Evolutionary conservation across 371 early-diverging fungal genomes (phyloP), one percentile per base, ranked within the genome.

Genomic region (Apophysomyces trapeziformis): DNA sequence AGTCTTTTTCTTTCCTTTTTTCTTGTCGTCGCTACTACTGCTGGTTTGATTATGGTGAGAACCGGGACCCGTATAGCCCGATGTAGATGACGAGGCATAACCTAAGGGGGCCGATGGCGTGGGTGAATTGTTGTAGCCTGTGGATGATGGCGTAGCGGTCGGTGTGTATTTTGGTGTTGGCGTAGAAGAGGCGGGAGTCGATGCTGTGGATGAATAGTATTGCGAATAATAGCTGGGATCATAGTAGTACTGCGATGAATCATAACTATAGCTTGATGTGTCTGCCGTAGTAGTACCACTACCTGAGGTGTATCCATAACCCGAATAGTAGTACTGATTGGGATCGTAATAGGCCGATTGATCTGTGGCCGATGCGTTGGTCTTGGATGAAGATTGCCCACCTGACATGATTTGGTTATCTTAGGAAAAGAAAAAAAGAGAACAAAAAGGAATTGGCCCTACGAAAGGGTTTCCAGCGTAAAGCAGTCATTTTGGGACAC

Each of bases 1-100:
- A 66, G 87, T 87, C 69, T 83, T 85, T 70, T 89, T 91, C 60
- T 72, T 62, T 63, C 71, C 50, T 44, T 64, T 74, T 71, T 69
- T 61, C 59, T 58, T 57, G 35, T 35, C 26, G 26, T 50, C 38
- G 18, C 61, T 32, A 14, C 37, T 36, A 21, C 61, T 32, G 8
- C 37, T 36, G 63, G 6, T 45, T 18, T 54, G 6, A 61, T 12
- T 46, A 38, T 46, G 12, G 21, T 50, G 54, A 16, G 68, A n/a
- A 18, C 61, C 62, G 3, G 68, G 65, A 11, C 62, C 60, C 2
- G 67, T 58, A 35, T 71, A 71, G 2, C 67, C 70, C 2, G 70
- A 63, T 1, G 70, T 67, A 5, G 67, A 64, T 4, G 54, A 50
- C 54, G 54, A 50, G 21, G 54, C 54, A 47, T 56, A 60, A 36